These are phyloP conservation scores for Annona squamosa DNA, from an alignment of 164 flowering plant species.

Conservation along the genomic window DNA sequence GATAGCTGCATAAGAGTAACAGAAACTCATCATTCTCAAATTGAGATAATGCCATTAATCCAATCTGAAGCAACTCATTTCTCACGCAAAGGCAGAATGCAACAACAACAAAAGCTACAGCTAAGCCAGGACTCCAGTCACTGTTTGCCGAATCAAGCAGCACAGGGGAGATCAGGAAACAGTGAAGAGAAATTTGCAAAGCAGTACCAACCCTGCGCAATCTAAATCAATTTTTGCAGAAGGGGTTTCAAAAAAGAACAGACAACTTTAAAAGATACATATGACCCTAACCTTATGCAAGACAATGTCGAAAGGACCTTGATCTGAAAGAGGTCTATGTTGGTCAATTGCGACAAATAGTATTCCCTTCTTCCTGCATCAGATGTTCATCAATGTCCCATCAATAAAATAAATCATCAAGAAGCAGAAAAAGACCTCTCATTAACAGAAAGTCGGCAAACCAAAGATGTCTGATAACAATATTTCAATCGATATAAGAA, in stretches of 20 bases:
- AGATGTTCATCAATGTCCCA: background rate
- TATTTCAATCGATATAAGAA: too few relatives aligned
- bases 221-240: background rate
- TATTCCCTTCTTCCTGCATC: slow-evolving; percentile 74
- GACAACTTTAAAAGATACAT: background rate
- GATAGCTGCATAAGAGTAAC: slow-evolving; percentile 20
- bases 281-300: slow-evolving; percentile 67
- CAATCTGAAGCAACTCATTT: background rate
- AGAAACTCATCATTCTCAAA: background rate
- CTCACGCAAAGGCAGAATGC: background rate
- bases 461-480: too few relatives aligned
- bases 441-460: too few relatives aligned
- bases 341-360: slow-evolving; percentile 71
- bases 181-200: background rate
- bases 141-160: background rate
- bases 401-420: background rate
- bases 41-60: background rate
- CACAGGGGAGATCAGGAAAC: background rate
- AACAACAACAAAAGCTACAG: background rate
- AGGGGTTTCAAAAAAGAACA: background rate
- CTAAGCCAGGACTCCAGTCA: background rate
- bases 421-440: background rate
- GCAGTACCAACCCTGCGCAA: background rate
- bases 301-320: slow-evolving; percentile 89
- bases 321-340: slow-evolving; percentile 66